These are phyloP conservation scores for Thermothelomyces thermophilus DNA, from an alignment of 2,329 filamentous ascomycete species.

Conservation along the genomic window DNA sequence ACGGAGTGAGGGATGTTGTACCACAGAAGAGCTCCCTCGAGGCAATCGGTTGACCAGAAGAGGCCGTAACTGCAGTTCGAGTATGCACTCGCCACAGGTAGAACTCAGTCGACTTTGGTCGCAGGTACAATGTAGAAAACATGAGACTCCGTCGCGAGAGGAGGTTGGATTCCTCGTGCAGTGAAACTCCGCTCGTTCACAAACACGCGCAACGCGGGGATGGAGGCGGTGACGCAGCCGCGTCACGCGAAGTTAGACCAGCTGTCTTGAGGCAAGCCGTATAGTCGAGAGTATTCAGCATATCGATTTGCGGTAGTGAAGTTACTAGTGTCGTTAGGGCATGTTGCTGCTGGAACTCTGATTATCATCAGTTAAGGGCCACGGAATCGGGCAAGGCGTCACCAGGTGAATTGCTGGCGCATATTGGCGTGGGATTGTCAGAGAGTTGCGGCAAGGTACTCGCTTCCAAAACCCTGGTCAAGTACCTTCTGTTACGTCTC, in stretches of 20 bases:
- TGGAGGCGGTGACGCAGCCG: not conserved
- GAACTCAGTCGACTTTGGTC: not conserved
- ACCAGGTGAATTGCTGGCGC: not conserved
- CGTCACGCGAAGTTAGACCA: not conserved
- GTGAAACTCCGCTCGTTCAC: not conserved
- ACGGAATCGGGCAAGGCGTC: not conserved
- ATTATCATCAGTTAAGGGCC: not conserved
- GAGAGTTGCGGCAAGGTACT: conserved; percentile 2
- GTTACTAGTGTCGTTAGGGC: not conserved
- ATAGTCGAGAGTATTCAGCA: not conserved
- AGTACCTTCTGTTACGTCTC: not conserved
- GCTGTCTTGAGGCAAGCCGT: not conserved
- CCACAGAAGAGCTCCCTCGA: not conserved
- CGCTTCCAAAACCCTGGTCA: not conserved
- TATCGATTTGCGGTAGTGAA: not conserved
- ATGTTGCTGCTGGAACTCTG: not conserved
- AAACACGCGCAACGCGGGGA: not conserved
- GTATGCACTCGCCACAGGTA: not conserved
- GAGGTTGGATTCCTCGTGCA: no score
- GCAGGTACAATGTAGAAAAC: no score
- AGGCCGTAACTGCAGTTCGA: not conserved
- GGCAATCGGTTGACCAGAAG: not conserved
- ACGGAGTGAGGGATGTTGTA: not conserved
- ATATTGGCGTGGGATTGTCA: conserved; percentile 5
- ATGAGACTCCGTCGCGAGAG: no score